A percentile compares a stretch with the other conserved stretches of the same genome.
phyloP scores from a whole-genome alignment of 2,329 filamentous ascomycete genomes.

The Gaeumannomyces sp. region DNA sequence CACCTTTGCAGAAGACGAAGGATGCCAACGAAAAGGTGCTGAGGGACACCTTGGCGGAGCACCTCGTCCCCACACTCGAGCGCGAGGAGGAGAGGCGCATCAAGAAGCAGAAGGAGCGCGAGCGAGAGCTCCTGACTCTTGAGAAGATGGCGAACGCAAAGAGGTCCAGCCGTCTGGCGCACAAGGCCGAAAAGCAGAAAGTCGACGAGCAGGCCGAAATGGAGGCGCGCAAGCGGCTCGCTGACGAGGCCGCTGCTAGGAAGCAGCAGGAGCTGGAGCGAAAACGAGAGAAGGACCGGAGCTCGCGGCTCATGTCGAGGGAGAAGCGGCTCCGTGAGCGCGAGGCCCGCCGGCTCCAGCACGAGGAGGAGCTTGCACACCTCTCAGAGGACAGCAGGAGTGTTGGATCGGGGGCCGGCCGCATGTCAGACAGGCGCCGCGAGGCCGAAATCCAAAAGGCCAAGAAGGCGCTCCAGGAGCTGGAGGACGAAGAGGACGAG shows the following conservation, averaged over 20 bases:
- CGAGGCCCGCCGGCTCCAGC: constrained; percentile 72
- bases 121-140: constrained; percentile 74
- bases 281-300: constrained; percentile 64
- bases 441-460: constrained; percentile 76
- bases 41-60: constrained; percentile 62
- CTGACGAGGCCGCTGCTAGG: constrained; percentile 58
- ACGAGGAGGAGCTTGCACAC: constrained; percentile 76
- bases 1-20: constrained; percentile 65
- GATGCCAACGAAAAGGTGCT: constrained; percentile 82
- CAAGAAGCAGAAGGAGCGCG: constrained; percentile 57
- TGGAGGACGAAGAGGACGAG: constrained; percentile 65
- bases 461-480: constrained; percentile 66
- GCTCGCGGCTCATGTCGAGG: constrained; percentile 73
- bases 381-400: constrained; percentile 71
- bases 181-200: constrained; percentile 71
- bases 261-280: constrained; percentile 58
- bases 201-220: constrained; percentile 66
- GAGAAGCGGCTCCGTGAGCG: constrained; percentile 83
- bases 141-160: constrained; percentile 92
- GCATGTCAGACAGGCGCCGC: constrained; percentile 73
- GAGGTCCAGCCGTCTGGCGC: constrained; percentile 81
- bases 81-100: constrained; percentile 71
- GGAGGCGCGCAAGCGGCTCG: constrained; percentile 58
- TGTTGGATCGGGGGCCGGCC: constrained; percentile 45
- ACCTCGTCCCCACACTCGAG: constrained; percentile 79